Percentiles rank a stretch among this genome's conserved stretches.
phyloP scores from a whole-genome alignment of 768 basidiomycete genomes.

The Russula lepida region DNA sequence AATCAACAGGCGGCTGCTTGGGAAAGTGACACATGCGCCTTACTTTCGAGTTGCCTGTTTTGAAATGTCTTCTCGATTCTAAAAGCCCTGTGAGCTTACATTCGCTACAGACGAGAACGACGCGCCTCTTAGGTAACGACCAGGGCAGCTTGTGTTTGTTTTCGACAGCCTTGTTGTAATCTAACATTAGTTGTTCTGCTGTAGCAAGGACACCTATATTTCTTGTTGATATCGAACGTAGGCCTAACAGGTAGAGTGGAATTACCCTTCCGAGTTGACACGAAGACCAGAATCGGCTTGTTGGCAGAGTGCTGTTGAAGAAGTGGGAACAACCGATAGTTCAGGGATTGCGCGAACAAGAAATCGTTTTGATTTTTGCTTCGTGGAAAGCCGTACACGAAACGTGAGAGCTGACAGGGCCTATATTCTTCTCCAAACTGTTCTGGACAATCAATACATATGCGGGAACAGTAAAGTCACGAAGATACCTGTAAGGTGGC shows the following conservation, averaged over 20 bases:
- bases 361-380: conserved; percentile 68
- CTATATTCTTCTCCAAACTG: conserved; percentile 92
- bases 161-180: conserved; percentile 51
- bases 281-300: conserved; percentile 86
- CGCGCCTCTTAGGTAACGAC: conserved; percentile 50
- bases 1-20: neutral
- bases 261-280: conserved; percentile 77
- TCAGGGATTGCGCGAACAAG: conserved; percentile 59
- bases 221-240: conserved; percentile 14
- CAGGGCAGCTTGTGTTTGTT: conserved; percentile 54
- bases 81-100: neutral
- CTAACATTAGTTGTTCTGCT: conserved; percentile 69
- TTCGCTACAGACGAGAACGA: neutral
- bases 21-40: conserved; percentile 18
- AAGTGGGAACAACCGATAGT: conserved; percentile 62
- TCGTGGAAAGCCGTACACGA: conserved; percentile 64
- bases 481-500: conserved; percentile 56
- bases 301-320: conserved; percentile 64
- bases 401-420: conserved; percentile 69
- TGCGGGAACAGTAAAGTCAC: neutral
- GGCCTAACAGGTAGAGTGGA: neutral
- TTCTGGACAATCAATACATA: neutral
- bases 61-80: conserved; percentile 52
- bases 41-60: conserved; percentile 61
- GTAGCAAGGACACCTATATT: conserved; percentile 40